Base-by-base conservation (phyloP, 768 basidiomycete genomes). In the Ephemerocybe angulata region DNA sequence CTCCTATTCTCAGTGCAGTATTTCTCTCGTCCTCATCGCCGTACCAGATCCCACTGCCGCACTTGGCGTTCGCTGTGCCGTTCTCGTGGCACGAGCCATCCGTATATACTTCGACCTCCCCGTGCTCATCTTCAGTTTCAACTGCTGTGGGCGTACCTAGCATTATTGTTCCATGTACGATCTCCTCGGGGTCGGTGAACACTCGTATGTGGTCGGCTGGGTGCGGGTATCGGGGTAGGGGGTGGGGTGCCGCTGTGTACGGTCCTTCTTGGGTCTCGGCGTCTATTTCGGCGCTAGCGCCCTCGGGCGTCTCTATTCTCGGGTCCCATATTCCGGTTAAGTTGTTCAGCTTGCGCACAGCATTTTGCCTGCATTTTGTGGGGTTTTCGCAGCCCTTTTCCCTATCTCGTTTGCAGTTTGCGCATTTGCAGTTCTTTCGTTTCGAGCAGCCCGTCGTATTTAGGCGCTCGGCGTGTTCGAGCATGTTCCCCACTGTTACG, bases 261-360 rank as follows among this genome's bases (percentile, higher is more conserved):
- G 24, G 1, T 31, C 47, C 19, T 31, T 17, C 33, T 30, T 17
- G 8, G 8, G 22, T 7, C 15, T 49, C 48, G 28, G 40, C 15
- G 7, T 28, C 21, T 29, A n/a, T 50, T 21, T 50, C 27, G 12
- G 30, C 13, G 31, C 29, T 29, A 33, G 24, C 24, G 29, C 3
- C 50, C 19, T 41, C 27, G 12, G 29, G 4, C 37, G 4, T 27
- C 3, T 13, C 1, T 22, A 11, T 13, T 22, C 7, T 17, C 13
- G 65, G 67, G 46, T 65, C 50, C 67, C 65, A 66, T 35, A 60
- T 63, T 2, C 56, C 48, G 24, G 53, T 55, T 2, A 67, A 56
- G 13, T 41, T 38, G 6, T 61, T 53, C 0, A 67, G 52, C 15
- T 64, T 43, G 6, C 52, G 43, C 13, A 21, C 40, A 17, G 58